Base-by-base conservation (phyloP, 352 stramenopile genomes). In the Phytopythium vexans region DNA sequence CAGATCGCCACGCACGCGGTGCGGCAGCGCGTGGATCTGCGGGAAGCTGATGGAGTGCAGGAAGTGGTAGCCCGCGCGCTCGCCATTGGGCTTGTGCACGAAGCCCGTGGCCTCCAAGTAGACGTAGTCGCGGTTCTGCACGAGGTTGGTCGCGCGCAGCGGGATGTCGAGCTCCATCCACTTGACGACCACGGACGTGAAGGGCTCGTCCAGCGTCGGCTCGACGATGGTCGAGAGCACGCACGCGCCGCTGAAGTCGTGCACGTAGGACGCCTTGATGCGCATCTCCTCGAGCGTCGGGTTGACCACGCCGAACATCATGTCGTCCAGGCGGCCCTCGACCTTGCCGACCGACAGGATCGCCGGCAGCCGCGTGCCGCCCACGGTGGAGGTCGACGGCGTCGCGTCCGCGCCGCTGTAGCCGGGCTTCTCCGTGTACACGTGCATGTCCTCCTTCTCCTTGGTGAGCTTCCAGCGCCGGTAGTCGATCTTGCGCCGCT, bases 51-150 rank as follows among this genome's bases (percentile, higher is more conserved):
- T 64, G 47, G 77, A 88, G 62, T 88, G 77, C 52, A 83, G 54
- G 35, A 88, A 64, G 42, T 85, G 72, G 57, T 82, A 88, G 43
- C 77, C 77, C 7, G 80, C 56, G 15, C 62, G 68, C 46, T 88
- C 77, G 3, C 77, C 77, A 8, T 72, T 85, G 3, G 57, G 49
- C 38, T 81, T 60, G 8, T 41, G 52, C 14, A 54, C 56, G 14
- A 78, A 74, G 3, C 77, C 77, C 3, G 74, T 86, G 52, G 57
- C 65, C 44, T 86, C 75, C 11, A 88, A 43, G 40, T 80, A 76
- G 7, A 88, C 77, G 54, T 83, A 77, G 60, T 88, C 77, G 8
- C 72, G 69, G 56, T 83, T 86, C 66, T 76, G 72, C 8, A 74
- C 49, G 37, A 86, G 49, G 11, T 58, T 59, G 8, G 64, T 72